Conservation (phyloP, 2,329 filamentous ascomycete genomes). For the Penicillium aurantiogriseum region DNA sequence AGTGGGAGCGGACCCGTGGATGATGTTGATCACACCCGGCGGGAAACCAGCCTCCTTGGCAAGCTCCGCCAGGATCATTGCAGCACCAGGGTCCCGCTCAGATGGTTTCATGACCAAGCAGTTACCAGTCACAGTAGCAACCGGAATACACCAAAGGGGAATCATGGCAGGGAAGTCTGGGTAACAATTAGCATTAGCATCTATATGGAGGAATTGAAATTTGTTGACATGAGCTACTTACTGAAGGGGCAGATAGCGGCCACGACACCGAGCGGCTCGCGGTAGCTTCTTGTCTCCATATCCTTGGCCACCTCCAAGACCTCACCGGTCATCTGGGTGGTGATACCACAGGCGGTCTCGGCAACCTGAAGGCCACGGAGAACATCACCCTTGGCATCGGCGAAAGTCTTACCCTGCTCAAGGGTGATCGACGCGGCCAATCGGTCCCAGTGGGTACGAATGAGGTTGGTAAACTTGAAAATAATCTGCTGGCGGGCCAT, state of each 20-base stretch:
- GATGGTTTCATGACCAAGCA: conserved; percentile 65
- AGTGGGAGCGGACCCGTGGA: conserved; percentile 63
- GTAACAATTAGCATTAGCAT: conserved; percentile 26
- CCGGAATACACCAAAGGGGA: conserved; percentile 65
- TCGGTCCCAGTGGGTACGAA: conserved; percentile 64
- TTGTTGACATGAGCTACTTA: conserved; percentile 35
- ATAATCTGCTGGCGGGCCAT: conserved; percentile 63
- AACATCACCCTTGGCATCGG: conserved; percentile 66
- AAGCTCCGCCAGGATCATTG: conserved; percentile 65
- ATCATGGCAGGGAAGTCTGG: conserved; percentile 70
- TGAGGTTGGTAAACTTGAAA: conserved; percentile 64
- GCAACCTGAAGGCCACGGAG: conserved; percentile 65
- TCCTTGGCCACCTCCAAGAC: conserved; percentile 68
- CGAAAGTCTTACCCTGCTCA: conserved; percentile 68
- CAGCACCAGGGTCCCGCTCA: conserved; percentile 63
- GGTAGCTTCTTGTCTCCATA: conserved; percentile 67
- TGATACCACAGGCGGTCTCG: conserved; percentile 66
- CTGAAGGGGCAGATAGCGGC: conserved; percentile 67
- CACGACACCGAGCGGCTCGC: conserved; percentile 63
- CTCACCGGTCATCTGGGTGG: conserved; percentile 63
- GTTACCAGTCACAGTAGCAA: conserved; percentile 65
- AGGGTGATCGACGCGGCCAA: conserved; percentile 64
- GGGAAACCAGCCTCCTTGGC: conserved; percentile 65
- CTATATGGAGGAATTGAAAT: background rate
- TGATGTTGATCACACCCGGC: conserved; percentile 64